These are phyloP conservation scores for Combretum micranthum DNA, from an alignment of 345 rosid genomes.

Conservation along the genomic window DNA sequence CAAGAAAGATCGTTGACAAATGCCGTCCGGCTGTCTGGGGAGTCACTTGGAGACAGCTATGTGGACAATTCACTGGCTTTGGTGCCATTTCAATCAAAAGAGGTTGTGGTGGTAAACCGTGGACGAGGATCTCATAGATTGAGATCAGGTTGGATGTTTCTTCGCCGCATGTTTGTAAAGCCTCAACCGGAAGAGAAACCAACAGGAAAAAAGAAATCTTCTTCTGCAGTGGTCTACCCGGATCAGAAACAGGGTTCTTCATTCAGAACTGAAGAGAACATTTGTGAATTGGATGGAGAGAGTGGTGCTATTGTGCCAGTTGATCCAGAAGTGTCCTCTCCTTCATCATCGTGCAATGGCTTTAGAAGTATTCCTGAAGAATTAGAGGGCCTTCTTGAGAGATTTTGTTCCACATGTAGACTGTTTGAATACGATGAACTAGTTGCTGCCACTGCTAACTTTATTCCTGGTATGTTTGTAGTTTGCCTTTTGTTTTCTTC, in stretches of 20 bases:
- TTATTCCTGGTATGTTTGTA: constrained; percentile 62
- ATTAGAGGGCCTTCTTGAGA: constrained; percentile 58
- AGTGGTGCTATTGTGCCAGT: constrained; percentile 41
- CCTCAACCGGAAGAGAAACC: constrained; percentile 27
- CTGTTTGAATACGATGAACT: constrained; percentile 77
- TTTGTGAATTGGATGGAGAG: constrained; percentile 44
- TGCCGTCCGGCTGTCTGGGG: neutral
- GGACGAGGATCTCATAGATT: constrained; percentile 8
- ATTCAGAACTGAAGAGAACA: constrained; percentile 23
- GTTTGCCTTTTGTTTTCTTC: constrained; percentile 28
- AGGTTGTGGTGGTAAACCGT: constrained; percentile 18
- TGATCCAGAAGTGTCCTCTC: constrained; percentile 25
- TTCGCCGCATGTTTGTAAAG: constrained; percentile 37
- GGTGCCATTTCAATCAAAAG: constrained; percentile 35
- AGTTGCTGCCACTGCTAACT: constrained; percentile 53
- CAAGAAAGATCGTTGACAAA: constrained; percentile 8
- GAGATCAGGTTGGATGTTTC: constrained; percentile 58
- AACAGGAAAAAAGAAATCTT: constrained; percentile 38
- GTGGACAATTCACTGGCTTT: constrained; percentile 44
- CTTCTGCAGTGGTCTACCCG: constrained; percentile 56
- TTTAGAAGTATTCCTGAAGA: constrained; percentile 41
- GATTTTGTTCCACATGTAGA: constrained; percentile 72
- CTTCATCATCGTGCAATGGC: constrained; percentile 33
- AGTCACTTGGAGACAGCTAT: constrained; percentile 2
- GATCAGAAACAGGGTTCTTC: constrained; percentile 44